These are phyloP conservation scores for Kingdonia uniflora DNA, from an alignment of 164 flowering plant species.

Conservation along the genomic window DNA sequence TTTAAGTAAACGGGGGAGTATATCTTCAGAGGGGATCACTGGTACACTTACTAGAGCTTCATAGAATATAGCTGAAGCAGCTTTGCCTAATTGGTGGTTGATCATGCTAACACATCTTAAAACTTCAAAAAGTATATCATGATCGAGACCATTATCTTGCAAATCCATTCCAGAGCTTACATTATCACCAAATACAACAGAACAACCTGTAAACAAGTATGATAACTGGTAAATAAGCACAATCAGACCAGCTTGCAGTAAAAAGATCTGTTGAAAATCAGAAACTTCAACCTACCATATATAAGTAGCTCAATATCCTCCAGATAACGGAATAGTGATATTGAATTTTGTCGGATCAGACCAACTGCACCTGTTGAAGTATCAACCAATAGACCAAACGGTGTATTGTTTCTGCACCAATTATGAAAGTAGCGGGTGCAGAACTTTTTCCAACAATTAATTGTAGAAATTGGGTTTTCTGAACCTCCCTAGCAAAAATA, in stretches of 20 bases:
- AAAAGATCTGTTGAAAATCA: background rate
- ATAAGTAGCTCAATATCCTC: constrained; percentile 64
- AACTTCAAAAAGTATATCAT: constrained; percentile 51
- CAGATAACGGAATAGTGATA: constrained; percentile 63
- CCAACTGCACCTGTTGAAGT: constrained; percentile 54
- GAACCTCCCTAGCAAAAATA: constrained; percentile 37
- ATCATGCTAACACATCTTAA: constrained; percentile 46
- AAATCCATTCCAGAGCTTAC: constrained; percentile 27
- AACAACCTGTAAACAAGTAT: constrained; percentile 34
- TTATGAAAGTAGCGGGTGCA: constrained; percentile 48
- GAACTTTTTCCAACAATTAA: constrained; percentile 59
- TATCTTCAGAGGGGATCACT: constrained; percentile 46
- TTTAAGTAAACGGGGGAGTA: constrained; percentile 51
- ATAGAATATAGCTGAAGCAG: constrained; percentile 56
- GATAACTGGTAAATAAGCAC: background rate
- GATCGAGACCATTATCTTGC: constrained; percentile 32
- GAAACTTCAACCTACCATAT: constrained; percentile 41
- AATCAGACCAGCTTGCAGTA: background rate
- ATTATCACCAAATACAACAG: constrained; percentile 35
- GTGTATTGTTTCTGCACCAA: constrained; percentile 67
- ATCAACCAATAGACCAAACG: constrained; percentile 52
- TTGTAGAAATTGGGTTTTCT: constrained; percentile 41
- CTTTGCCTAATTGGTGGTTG: constrained; percentile 64
- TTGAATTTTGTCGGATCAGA: constrained; percentile 51
- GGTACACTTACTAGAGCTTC: constrained; percentile 46